These are phyloP conservation scores for Penicillium palitans DNA, from an alignment of 2,329 filamentous ascomycete genomes.

Conservation along the genomic window DNA sequence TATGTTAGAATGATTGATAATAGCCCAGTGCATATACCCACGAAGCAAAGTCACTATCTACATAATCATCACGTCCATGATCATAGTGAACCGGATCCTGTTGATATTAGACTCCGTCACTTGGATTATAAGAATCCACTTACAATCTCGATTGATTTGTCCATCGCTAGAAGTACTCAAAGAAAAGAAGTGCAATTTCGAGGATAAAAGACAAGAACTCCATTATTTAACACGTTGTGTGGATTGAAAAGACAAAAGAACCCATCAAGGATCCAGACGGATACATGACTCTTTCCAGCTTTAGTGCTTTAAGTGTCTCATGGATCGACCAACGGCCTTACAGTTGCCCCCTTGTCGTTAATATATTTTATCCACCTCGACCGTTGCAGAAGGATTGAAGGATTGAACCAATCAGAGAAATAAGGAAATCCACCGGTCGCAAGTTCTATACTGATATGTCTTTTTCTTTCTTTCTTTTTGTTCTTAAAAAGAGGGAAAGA, in stretches of 20 bases:
- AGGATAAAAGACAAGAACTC: neutral
- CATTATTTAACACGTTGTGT: neutral
- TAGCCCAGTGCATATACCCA: neutral
- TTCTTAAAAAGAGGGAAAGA: neutral
- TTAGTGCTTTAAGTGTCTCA: neutral
- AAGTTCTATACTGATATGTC: too few relatives aligned
- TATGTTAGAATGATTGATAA: neutral
- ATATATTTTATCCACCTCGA: neutral
- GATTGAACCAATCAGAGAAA: too few relatives aligned
- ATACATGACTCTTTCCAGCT: neutral
- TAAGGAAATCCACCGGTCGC: neutral
- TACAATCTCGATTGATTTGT: neutral
- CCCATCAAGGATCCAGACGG: neutral
- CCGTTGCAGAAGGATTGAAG: neutral
- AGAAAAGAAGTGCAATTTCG: neutral
- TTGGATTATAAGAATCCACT: neutral
- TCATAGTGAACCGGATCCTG: slow-evolving; percentile 7
- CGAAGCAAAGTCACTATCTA: slow-evolving; percentile 4
- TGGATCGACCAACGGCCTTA: neutral
- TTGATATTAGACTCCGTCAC: slow-evolving; percentile 8
- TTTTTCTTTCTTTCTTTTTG: neutral
- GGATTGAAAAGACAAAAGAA: neutral
- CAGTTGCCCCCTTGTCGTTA: neutral
- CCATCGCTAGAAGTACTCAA: neutral
- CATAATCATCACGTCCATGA: neutral